Evolutionary conservation across 2,329 filamentous ascomycete genomes (phyloP), one percentile per base, ranked within the genome.

Genomic region (Bipolaris bicolor): DNA sequence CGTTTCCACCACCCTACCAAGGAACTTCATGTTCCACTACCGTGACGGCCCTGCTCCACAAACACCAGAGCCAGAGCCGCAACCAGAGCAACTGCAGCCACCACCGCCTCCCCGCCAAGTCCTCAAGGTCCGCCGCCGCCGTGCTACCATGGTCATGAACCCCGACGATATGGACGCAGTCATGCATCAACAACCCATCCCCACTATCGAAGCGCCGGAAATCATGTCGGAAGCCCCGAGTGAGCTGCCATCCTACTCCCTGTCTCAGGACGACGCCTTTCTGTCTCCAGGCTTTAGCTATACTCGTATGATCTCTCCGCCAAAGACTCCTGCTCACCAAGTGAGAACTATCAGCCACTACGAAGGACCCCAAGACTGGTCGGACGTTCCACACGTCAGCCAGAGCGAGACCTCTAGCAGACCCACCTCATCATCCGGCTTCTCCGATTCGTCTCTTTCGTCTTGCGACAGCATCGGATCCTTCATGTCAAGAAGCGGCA

Each of bases 391-490:
- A 37, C 61, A 65, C 13, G 59, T 65, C 64, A 64, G 61, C 48
- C 70, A 68, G 39, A 80, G 77, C 29, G 77, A 81, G 47, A 73
- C 75, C 20, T 81, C 86, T 48, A 78, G 78, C 64, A 81, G 86
- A 41, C 83, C 86, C 3, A 79, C 80, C 6, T 88, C 86, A 3
- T 80, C 83, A 4, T 88, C 85, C 2, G 80, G 82, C 54, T 79
- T 83, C 43, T 88, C 86, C 2, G 83, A 88, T 68, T 88, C 86
- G 0, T 88, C 86, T 2, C 73, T 84, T 16, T 86, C 85, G 11
- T 88, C 86, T 0, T 79, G 80, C 48, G 83, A 82, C 63, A 88
- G 84, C 20, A 80, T 81, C 48, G 78, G 80, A 15, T 86, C 84
- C 2, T 82, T 82, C 57, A 80, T 80, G n/a, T 86, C 85, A 6